Base-by-base conservation (phyloP, 2,329 filamentous ascomycete genomes). In the Alternaria sp. region DNA sequence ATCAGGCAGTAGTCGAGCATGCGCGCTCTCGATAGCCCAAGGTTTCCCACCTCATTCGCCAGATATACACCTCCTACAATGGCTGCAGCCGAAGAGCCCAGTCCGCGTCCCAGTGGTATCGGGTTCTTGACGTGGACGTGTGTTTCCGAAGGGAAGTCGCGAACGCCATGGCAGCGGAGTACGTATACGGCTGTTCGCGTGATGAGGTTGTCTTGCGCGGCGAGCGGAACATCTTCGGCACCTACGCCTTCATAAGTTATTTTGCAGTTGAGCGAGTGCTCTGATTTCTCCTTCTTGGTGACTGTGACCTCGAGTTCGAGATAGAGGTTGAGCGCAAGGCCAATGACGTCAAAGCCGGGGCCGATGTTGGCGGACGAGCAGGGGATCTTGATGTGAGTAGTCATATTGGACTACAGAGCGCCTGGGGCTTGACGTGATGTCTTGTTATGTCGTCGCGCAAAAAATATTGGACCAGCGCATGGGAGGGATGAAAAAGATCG, bases 301-400 rank as follows among this genome's bases (percentile, higher is more conserved):
- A 96, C 86, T 67, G 90, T 93, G 79, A 98, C 92, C 68, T 90
- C 87, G 60, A 98, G 85, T 84, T 97, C 94, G 69, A 99, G 91
- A 84, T 95, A 97, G 80, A 97, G 90, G 70, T 94, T 97, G 71
- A 99, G 87, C 9, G 95, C 95, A 66, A 99, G 90, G 71, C 96
- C 93, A 79, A 98, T 97, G 74, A 97, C 95, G 85, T 99, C 95
- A 86, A 98, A 99, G 63, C 95, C 95, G 53, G 95, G 95, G 71
- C 86, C 95, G 78, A 98, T 97, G 85, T 98, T 98, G 83, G 95
- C 95, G 66, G 94, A 97, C 64, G 95, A 98, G 84, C 93, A 96
- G 69, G 95, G 95, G 66, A 93, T 93, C 82, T 87, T 89, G 85
- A 94, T 92, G 71, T 92, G 90, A 46, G 77, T 78, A 50, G 76